These are phyloP conservation scores for Russula earlei DNA, from an alignment of 768 basidiomycete species.

Conservation along the genomic window DNA sequence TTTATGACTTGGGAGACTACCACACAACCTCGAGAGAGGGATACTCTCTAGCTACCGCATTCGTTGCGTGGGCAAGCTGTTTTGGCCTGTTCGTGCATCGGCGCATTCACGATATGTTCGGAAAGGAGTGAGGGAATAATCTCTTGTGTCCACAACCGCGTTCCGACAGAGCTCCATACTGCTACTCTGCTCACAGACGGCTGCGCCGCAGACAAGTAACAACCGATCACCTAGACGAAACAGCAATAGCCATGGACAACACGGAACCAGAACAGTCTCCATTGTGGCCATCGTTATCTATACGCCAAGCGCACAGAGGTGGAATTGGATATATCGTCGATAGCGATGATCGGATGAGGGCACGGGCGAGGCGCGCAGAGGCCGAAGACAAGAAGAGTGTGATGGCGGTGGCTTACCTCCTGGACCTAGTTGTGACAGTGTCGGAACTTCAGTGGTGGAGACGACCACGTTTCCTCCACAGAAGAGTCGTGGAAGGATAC, in stretches of 20 bases:
- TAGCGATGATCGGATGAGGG: too few relatives aligned
- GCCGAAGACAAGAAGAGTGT: too few relatives aligned
- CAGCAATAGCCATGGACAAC: too few relatives aligned
- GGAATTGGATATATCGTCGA: not conserved
- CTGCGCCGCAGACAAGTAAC: slow-evolving; percentile 1
- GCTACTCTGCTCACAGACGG: slow-evolving; percentile 5
- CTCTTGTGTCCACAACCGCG: not conserved
- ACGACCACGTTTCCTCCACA: too few relatives aligned
- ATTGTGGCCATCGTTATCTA: not conserved
- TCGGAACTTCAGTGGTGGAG: too few relatives aligned
- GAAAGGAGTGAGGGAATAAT: not conserved
- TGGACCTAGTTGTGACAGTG: too few relatives aligned
- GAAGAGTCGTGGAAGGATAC: too few relatives aligned
- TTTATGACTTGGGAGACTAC: not conserved
- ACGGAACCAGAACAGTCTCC: not conserved
- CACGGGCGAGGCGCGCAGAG: too few relatives aligned
- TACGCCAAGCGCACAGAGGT: not conserved
- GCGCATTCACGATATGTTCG: not conserved
- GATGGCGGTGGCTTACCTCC: too few relatives aligned
- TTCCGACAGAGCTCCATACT: not conserved
- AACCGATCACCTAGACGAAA: not conserved
- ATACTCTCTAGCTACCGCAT: not conserved
- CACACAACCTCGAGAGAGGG: not conserved
- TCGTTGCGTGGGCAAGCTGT: not conserved
- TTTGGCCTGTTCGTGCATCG: not conserved